Percentiles rank a stretch among this genome's conserved stretches.
These are phyloP conservation scores for Noccaea caerulescens DNA, from an alignment of 345 rosid species.

Conservation along the genomic window DNA sequence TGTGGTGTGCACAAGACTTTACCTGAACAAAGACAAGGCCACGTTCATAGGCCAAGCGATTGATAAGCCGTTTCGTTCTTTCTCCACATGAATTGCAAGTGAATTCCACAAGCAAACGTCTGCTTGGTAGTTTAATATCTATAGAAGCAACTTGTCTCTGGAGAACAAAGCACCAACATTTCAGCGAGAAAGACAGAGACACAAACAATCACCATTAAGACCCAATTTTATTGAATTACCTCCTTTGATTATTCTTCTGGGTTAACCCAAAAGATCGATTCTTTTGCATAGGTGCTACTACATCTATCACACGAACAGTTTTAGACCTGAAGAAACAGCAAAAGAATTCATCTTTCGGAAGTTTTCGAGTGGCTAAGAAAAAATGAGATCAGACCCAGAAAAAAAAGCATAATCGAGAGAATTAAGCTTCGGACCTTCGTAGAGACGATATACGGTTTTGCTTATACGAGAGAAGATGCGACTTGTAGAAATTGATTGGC, in stretches of 20 bases:
- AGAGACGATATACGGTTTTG: too few species aligned
- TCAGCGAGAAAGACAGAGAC: constrained; percentile 9
- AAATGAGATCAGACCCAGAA: too few species aligned
- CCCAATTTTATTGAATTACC: constrained; percentile 37
- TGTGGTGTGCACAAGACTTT: background rate
- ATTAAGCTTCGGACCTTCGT: too few species aligned
- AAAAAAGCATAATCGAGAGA: too few species aligned
- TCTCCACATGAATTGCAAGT: constrained; percentile 77
- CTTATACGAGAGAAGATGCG: too few species aligned
- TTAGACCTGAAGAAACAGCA: too few species aligned
- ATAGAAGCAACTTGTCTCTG: constrained; percentile 53
- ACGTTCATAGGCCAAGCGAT: constrained; percentile 74
- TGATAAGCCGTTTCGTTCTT: constrained; percentile 79
- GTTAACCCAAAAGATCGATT: constrained; percentile 38
- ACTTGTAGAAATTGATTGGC: too few species aligned
- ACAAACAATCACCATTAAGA: background rate
- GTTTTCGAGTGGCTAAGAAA: too few species aligned
- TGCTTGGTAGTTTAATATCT: constrained; percentile 81
- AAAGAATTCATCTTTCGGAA: too few species aligned
- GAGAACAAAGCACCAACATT: background rate
- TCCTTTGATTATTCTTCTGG: constrained; percentile 48
- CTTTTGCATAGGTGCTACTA: constrained; percentile 36
- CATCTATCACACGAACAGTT: constrained; percentile 30
- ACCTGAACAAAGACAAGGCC: constrained; percentile 92
- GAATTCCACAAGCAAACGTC: constrained; percentile 80